Evolutionary conservation across 2,329 filamentous ascomycete species (phyloP).

Genomic region (Aspergillus versicolor): DNA sequence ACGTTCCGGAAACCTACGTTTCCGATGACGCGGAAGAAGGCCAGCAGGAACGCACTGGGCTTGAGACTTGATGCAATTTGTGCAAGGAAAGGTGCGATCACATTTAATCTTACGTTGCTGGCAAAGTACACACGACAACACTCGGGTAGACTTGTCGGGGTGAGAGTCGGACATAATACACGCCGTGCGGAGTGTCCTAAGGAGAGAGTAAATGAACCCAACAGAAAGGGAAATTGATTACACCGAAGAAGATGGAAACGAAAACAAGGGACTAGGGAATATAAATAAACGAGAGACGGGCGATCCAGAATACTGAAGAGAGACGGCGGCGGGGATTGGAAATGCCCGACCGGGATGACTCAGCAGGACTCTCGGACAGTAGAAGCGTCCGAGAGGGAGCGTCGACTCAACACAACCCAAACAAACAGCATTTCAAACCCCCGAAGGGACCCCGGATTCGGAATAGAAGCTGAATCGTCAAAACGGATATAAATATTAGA

Average conservation of each 20-base stretch:
- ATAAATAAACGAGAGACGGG: too few species aligned
- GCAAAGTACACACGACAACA: constrained; percentile 63
- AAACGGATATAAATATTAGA: not conserved
- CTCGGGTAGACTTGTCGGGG: constrained; percentile 10
- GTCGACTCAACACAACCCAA: too few species aligned
- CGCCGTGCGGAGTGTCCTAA: too few species aligned
- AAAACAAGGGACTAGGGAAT: not conserved
- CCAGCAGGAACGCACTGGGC: constrained; percentile 54
- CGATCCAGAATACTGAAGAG: not conserved
- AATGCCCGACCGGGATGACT: not conserved
- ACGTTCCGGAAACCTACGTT: constrained; percentile 65
- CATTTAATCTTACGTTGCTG: constrained; percentile 76
- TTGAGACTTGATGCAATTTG: constrained; percentile 64
- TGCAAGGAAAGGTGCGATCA: constrained; percentile 70
- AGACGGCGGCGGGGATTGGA: not conserved
- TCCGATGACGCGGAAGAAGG: constrained; percentile 53
- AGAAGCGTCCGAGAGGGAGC: not conserved
- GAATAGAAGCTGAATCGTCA: not conserved
- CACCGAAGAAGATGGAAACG: not conserved
- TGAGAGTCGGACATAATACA: not conserved
- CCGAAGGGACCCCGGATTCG: too few species aligned
- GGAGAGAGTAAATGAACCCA: too few species aligned
- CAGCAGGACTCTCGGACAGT: not conserved
- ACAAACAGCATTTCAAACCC: too few species aligned
- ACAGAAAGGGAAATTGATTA: not conserved